A percentile compares a stretch with the other conserved stretches of the same genome.
Conservation (phyloP, 495 filamentous ascomycete species). For the Penicillium cosmopolitanum region DNA sequence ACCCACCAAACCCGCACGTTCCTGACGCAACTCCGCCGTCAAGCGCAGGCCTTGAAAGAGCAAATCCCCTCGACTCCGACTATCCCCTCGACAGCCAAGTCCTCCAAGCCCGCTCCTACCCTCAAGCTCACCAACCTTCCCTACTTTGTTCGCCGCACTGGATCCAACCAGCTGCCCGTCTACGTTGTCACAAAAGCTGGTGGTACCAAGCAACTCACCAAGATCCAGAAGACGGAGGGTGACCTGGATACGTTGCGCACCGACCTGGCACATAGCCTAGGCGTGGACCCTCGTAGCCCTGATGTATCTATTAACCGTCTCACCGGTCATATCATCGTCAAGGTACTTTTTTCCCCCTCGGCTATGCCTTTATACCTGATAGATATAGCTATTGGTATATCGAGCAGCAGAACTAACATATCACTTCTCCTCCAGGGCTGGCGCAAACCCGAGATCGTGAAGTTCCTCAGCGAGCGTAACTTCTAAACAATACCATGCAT, state of each 20-base stretch:
- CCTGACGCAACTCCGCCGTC: constrained; percentile 43
- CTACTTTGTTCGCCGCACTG: constrained; percentile 76
- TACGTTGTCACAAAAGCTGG: constrained; percentile 76
- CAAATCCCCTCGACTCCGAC: constrained; percentile 34
- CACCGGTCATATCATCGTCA: constrained; percentile 67
- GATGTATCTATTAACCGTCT: constrained; percentile 60
- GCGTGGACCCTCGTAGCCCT: constrained; percentile 42
- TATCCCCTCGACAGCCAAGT: constrained; percentile 27
- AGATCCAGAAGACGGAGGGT: constrained; percentile 78
- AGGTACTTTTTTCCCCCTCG: constrained; percentile 45
- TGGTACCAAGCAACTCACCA: constrained; percentile 75
- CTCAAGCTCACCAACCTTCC: constrained; percentile 51
- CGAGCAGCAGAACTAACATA: not conserved
- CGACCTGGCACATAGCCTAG: constrained; percentile 52
- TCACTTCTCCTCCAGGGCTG: constrained; percentile 41
- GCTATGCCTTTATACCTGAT: not conserved
- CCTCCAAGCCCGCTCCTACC: constrained; percentile 26
- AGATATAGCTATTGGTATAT: not conserved
- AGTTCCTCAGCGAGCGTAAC: constrained; percentile 51
- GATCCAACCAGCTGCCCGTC: constrained; percentile 73
- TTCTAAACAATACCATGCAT: constrained; percentile 37
- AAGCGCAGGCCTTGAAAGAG: constrained; percentile 45
- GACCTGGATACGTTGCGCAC: constrained; percentile 58
- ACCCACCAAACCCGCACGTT: constrained; percentile 44
- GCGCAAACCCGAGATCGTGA: constrained; percentile 53